phyloP scores from a whole-genome alignment of 1,284 basidiomycete species.

The Xerocomus nothofagi region DNA sequence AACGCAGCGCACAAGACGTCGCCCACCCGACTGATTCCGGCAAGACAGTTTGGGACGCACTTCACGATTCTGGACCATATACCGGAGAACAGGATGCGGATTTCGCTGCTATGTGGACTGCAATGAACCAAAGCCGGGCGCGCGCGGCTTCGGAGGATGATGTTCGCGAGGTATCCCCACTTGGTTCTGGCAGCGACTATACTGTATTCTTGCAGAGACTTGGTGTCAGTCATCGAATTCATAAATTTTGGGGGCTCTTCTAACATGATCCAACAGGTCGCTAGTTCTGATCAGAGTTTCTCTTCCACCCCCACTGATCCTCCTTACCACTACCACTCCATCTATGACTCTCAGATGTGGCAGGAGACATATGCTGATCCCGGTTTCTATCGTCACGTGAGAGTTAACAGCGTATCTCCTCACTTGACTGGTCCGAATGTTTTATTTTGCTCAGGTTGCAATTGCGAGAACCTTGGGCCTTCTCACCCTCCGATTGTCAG shows the following conservation, averaged over 20 bases:
- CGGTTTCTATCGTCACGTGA: conserved; percentile 70
- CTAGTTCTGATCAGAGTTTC: conserved; percentile 42
- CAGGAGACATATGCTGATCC: conserved; percentile 77
- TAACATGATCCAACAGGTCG: conserved; percentile 43
- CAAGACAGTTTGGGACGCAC: conserved; percentile 68
- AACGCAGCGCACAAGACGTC: conserved; percentile 63
- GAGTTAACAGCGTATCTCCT: conserved; percentile 13
- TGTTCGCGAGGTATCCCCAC: conserved; percentile 32
- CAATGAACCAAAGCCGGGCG: conserved; percentile 23
- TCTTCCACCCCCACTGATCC: conserved; percentile 49
- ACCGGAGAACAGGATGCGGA: conserved; percentile 37
- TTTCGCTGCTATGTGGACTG: conserved; percentile 31
- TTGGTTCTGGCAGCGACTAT: conserved; percentile 69
- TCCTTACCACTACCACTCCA: conserved; percentile 80
- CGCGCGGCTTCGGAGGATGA: conserved; percentile 26
- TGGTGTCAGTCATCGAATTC: conserved; percentile 38
- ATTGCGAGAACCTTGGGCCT: conserved; percentile 65
- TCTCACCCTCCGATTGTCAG: conserved; percentile 59
- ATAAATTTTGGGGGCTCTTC: conserved; percentile 1
- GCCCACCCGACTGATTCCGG: conserved; percentile 59
- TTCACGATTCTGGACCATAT: conserved; percentile 55
- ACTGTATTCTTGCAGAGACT: conserved; percentile 77
- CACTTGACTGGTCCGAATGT: background rate
- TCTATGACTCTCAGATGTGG: conserved; percentile 79
- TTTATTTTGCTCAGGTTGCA: conserved; percentile 45